Base-by-base conservation (phyloP, 2,329 filamentous ascomycete genomes). In the Fusarium bulbicola region DNA sequence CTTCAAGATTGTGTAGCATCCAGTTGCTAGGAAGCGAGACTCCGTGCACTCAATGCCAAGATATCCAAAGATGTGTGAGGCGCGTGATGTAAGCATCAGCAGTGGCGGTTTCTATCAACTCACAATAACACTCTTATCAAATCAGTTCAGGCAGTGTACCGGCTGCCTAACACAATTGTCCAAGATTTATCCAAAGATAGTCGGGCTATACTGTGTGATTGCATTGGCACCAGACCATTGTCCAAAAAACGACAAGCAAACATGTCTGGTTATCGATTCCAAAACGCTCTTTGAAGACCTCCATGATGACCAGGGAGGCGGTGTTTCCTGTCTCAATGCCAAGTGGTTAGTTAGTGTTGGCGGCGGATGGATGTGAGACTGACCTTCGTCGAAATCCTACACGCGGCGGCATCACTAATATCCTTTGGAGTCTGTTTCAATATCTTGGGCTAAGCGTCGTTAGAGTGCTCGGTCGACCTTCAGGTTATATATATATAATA, bases 61-160 rank as follows among this genome's bases (percentile, higher is more conserved):
- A 28, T 79, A 79, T 10, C 78, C 78, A 57, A 80, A 79, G 40
- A 80, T 78, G n/a, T n/a, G n/a, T n/a, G n/a, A n/a, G n/a, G n/a
- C n/a, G n/a, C n/a, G n/a, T n/a, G n/a, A n/a, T n/a, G n/a, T n/a
- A n/a, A n/a, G n/a, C n/a, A n/a, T n/a, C n/a, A n/a, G n/a, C n/a
- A n/a, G n/a, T n/a, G n/a, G n/a, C n/a, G n/a, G n/a, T n/a, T n/a
- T n/a, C n/a, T n/a, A n/a, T n/a, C n/a, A n/a, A n/a, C n/a, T n/a
- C n/a, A n/a, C n/a, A n/a, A n/a, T n/a, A n/a, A n/a, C n/a, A n/a
- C n/a, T n/a, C n/a, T n/a, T n/a, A n/a, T n/a, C n/a, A n/a, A n/a
- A n/a, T n/a, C n/a, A n/a, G n/a, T n/a, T n/a, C n/a, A n/a, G n/a
- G n/a, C n/a, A n/a, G n/a, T n/a, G n/a, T n/a, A n/a, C n/a, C n/a